Evolutionary conservation across 1,139 yeast species (phyloP).

Genomic region (Suhomyces guaymorum): DNA sequence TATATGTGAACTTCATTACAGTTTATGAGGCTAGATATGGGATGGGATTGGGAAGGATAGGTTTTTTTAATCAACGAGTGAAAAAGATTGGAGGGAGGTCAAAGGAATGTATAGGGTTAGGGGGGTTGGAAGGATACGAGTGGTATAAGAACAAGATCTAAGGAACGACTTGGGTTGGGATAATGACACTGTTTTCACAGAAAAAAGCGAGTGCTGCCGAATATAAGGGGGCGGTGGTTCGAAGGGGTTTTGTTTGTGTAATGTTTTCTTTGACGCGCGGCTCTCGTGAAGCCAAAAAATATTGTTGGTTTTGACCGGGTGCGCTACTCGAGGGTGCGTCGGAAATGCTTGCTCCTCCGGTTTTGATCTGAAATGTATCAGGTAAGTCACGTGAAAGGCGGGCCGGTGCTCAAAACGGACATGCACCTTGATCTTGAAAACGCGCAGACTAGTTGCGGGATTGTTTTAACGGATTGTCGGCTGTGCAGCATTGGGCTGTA

Average conservation of each 20-base stretch:
- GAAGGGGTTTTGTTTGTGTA: slow-evolving; percentile 6
- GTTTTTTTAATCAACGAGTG: no score
- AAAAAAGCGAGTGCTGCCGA: slow-evolving; percentile 1
- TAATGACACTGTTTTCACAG: slow-evolving; percentile 2
- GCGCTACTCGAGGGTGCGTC: neutral
- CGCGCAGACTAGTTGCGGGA: slow-evolving; percentile 3
- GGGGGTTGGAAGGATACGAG: slow-evolving; percentile 1
- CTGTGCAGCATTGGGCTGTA: slow-evolving; percentile 3
- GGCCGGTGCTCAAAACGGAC: neutral
- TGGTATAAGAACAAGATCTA: slow-evolving; percentile 3
- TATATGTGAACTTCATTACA: slow-evolving; percentile 23
- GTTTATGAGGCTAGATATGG: neutral
- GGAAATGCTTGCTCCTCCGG: neutral
- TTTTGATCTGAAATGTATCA: no score
- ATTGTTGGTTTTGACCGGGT: neutral
- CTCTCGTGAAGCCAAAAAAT: slow-evolving; percentile 1
- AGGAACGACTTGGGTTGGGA: slow-evolving; percentile 16
- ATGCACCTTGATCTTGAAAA: slow-evolving; percentile 3
- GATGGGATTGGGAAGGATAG: no score
- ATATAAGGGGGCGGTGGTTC: slow-evolving; percentile 6
- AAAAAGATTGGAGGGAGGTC: neutral
- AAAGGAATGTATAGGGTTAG: slow-evolving; percentile 6
- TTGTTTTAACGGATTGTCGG: slow-evolving; percentile 3
- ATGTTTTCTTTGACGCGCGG: slow-evolving; percentile 10
- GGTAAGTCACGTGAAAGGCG: no score